Percentiles rank a stretch among this genome's conserved stretches.
These are phyloP conservation scores for Elsinoe batatas DNA, from an alignment of 2,329 filamentous ascomycete genomes.

Conservation along the genomic window DNA sequence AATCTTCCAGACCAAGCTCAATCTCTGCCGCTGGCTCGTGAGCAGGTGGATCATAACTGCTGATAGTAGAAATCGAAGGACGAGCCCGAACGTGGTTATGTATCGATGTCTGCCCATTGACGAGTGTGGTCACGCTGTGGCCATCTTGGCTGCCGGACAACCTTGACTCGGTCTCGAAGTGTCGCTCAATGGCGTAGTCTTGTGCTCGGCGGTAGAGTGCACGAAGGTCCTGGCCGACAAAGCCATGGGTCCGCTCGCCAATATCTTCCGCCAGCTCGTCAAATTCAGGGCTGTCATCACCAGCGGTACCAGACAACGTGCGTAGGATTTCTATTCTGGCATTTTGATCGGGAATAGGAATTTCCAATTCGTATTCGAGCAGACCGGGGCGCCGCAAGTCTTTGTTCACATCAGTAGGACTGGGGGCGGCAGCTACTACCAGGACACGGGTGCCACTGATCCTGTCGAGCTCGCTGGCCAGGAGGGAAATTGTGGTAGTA, in stretches of 20 bases:
- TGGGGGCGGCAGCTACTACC: slow-evolving; percentile 66
- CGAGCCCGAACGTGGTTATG: slow-evolving; percentile 2
- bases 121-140: slow-evolving; percentile 12
- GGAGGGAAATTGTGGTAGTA: slow-evolving; percentile 25
- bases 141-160: neutral
- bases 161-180: slow-evolving; percentile 23
- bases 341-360: slow-evolving; percentile 64
- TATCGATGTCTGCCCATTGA: slow-evolving; percentile 10
- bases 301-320: slow-evolving; percentile 44
- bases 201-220: slow-evolving; percentile 50
- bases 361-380: slow-evolving; percentile 57
- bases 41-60: neutral
- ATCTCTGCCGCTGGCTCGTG: slow-evolving; percentile 10
- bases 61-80: slow-evolving; percentile 4
- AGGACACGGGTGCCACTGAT: slow-evolving; percentile 51
- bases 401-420: slow-evolving; percentile 60
- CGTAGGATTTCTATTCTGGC: slow-evolving; percentile 66
- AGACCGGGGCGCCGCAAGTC: slow-evolving; percentile 55
- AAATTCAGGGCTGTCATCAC: slow-evolving; percentile 25
- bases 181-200: slow-evolving; percentile 27
- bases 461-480: slow-evolving; percentile 47
- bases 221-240: slow-evolving; percentile 68
- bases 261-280: slow-evolving; percentile 50
- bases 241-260: slow-evolving; percentile 73
- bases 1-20: slow-evolving; percentile 37